Base-by-base conservation (phyloP, 2,329 filamentous ascomycete species). In the Mycosphaerella arachidis region DNA sequence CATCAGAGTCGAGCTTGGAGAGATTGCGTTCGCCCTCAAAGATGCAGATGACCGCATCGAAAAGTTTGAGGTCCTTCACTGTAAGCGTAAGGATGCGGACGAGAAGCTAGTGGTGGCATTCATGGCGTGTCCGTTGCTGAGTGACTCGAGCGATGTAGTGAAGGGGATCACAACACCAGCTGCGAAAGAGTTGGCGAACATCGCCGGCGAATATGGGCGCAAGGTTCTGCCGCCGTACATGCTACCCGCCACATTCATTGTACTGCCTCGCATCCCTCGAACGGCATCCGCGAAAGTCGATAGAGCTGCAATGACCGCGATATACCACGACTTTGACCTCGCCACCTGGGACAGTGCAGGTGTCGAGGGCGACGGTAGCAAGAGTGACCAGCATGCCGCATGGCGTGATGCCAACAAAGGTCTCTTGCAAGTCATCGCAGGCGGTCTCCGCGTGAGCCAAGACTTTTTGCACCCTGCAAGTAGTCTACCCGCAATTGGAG, bases 1-100 rank as follows among this genome's bases (percentile, higher is more conserved):
- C 10, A 56, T 62, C n/a, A 56, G 63, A 8, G 48, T 67, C 7
- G 63, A 67, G 53, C 53, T 66, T 9, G 59, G 59, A 18, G 63
- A 64, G 45, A 64, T 66, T 51, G 87, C 85, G 58, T 60, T 56
- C 55, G 58, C 61, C 4, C 50, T 61, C 18, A 51, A 29, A 30
- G 61, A 61, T 20, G 58, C 61, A n/a, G 58, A 63, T 30, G 10
- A 46, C 4, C 52, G 56, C 5, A 45, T 61, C 27, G 58, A 61
- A 31, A 58, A 59, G 33, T 51, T 63, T 43, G 58, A 61, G 43
- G 56, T 61, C 5, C 35, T 63, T 37, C 56, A 58, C 6, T 57
- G 58, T 52, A 57, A 56, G 37, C 46, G 58, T 1, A 54, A 58
- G 20, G 55, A 56, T 7, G 56, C 48, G 13, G 58, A 59, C 1